Evolutionary conservation across 805 yeast species (phyloP), one percentile per base, ranked within the genome.

Genomic region (Grigorovia yakushimaensis): DNA sequence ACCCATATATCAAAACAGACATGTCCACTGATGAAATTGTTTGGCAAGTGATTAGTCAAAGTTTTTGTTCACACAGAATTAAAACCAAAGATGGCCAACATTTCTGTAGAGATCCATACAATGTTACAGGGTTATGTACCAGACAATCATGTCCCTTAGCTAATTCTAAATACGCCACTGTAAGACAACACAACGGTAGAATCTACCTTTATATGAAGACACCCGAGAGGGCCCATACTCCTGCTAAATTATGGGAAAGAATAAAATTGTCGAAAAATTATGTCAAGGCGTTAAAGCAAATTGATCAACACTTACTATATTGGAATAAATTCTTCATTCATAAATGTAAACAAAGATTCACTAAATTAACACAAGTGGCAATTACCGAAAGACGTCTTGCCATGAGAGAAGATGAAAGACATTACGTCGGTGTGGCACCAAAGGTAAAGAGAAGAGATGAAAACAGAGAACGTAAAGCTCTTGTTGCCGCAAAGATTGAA

Each of bases 61-160:
- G 88, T 64, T 93, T 91, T 63, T 93, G 98, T 72, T 86, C 98
- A 20, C 93, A 84, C 72, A 91, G 91, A 68, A 73, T 93, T 58
- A 85, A 84, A 61, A 84, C 96, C 23, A 85, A 86, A 50, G 86
- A 87, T 60, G 87, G 81, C 22, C 97, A 91, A 66, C 84, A 80
- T 57, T 93, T 93, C 64, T 93, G 99, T 70, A 74, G 97, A 64
- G 93, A 91, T 64, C 98, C 93, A 66, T 89, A 87, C 70, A 93
- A 93, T 65, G 98, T 91, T 44, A 79, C 88, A 54, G 99, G 99
- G 52, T 74, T 93, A 47, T 93, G 99, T 66, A 78, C 82, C 47
- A 79, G 98, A 60, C 88, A 82, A 64, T 85, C 97, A 5, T 93
- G 99, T 65, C 99, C 99, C 1, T 71, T 93, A 51, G 99, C 99